Evolutionary conservation across 148 eudicot genomes (phyloP).

Genomic region (Rheum nobile): DNA sequence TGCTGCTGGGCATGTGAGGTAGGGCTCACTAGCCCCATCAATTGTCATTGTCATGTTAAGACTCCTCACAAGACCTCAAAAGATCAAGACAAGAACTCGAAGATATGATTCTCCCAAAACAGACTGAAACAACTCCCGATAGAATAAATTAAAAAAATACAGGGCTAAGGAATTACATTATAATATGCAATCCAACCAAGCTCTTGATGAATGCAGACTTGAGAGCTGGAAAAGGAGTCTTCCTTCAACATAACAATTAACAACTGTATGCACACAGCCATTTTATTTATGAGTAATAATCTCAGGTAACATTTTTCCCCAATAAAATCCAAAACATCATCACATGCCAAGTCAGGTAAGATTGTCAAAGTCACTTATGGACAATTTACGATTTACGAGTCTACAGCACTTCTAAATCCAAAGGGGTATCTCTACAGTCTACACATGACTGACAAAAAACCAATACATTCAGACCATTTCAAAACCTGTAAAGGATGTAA

Average conservation of each 20-base stretch:
- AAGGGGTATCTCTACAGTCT: neutral
- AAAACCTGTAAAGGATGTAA: neutral
- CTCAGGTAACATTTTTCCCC: neutral
- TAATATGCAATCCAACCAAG: too few relatives aligned
- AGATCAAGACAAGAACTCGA: too few relatives aligned
- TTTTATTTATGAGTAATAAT: too few relatives aligned
- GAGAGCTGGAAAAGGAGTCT: too few relatives aligned
- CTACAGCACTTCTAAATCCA: neutral
- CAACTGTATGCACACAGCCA: too few relatives aligned
- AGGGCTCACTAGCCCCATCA: neutral
- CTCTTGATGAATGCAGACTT: too few relatives aligned
- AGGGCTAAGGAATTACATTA: too few relatives aligned
- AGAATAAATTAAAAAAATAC: too few relatives aligned
- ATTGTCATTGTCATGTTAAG: neutral
- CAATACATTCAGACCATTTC: neutral
- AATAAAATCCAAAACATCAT: neutral
- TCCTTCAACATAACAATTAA: too few relatives aligned
- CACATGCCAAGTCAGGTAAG: neutral
- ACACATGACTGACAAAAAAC: neutral
- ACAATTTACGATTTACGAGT: neutral
- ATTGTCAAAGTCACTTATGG: neutral
- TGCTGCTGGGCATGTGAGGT: constrained; percentile 2
- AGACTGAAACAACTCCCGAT: too few relatives aligned
- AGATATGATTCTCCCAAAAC: too few relatives aligned
- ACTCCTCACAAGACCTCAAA: neutral